These are phyloP conservation scores for Carex pumila DNA, from an alignment of 176 grass and related monocot genomes.

Conservation along the genomic window DNA sequence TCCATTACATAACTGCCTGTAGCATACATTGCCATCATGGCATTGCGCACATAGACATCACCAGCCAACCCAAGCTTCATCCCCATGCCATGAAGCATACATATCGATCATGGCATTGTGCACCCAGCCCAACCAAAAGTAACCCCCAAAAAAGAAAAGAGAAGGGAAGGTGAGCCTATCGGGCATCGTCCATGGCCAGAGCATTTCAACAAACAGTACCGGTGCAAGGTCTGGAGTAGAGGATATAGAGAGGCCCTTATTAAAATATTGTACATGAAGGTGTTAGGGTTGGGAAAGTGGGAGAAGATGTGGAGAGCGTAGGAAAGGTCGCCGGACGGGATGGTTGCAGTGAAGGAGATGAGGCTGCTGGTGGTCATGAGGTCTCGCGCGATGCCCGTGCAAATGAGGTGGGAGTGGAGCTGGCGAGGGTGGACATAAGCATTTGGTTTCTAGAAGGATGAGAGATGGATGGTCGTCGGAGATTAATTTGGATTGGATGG, in stretches of 20 bases:
- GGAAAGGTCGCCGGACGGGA: slow-evolving; percentile 24
- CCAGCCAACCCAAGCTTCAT: slow-evolving; percentile 52
- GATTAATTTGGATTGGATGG: background rate
- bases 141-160: too few species aligned
- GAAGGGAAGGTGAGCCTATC: too few species aligned
- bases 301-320: slow-evolving; percentile 39
- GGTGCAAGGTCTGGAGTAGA: slow-evolving; percentile 32
- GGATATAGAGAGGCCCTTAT: slow-evolving; percentile 47
- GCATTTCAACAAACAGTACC: slow-evolving; percentile 50
- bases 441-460: slow-evolving; percentile 54
- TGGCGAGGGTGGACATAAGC: slow-evolving; percentile 55
- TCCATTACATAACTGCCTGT: slow-evolving; percentile 24
- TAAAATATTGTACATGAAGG: slow-evolving; percentile 70
- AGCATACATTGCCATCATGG: slow-evolving; percentile 65
- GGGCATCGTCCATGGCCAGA: background rate
- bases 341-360: slow-evolving; percentile 40
- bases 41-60: slow-evolving; percentile 50
- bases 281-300: slow-evolving; percentile 39
- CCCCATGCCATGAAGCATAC: slow-evolving; percentile 53
- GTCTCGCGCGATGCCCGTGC: slow-evolving; percentile 44
- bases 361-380: slow-evolving; percentile 54
- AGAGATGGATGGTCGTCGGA: slow-evolving; percentile 18
- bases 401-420: slow-evolving; percentile 62
- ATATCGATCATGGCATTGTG: slow-evolving; percentile 3
- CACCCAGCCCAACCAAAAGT: slow-evolving; percentile 20